Base-by-base conservation (phyloP, 148 eudicot genomes). In the Camellia granthamiana region DNA sequence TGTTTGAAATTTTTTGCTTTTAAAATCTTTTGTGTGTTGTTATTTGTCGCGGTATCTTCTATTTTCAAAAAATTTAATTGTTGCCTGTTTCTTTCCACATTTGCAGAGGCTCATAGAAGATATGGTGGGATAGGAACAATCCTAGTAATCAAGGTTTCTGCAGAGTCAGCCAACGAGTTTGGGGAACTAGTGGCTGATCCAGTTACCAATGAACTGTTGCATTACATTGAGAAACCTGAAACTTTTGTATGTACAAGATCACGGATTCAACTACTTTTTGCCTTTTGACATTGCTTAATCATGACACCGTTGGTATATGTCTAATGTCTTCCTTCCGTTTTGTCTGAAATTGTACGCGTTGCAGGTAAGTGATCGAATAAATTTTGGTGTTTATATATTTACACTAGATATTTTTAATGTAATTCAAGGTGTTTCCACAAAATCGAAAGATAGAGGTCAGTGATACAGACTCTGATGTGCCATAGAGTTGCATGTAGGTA, bases 131-230 rank as follows among this genome's bases (percentile, higher is more conserved):
- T 91, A 84, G 94, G 91, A 79, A 91, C 92, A 56, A 77, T 91
- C 80, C 82, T 91, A 79, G 94, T 91, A 15, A 89, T 89, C 88
- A 91, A 87, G 94, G 94, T 93, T 83, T 91, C 90, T 59, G 88
- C 91, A 44, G 90, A 91, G 81, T 89, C 90, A 47, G 92, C 94
- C 78, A 87, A 70, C 81, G 90, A 91, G 75, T 89, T 91, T 81
- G 94, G 94, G 80, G 94, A 88, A 85, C 82, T 91, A 52, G 94
- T 91, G 73, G 94, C 94, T 62, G 94, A 91, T 83, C 92, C 92
- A 19, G 83, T 42, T 54, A 91, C 94, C 58, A 89, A 91, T 80
- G 94, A 91, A 84, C 87, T 89, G 72, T 75, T 91, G 87, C 94
- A 91, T 83, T 91, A 91, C 84, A 89, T 91, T 46, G 94, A 91